These are phyloP conservation scores for Boletellus ananas DNA, from an alignment of 768 basidiomycete species.

Conservation along the genomic window DNA sequence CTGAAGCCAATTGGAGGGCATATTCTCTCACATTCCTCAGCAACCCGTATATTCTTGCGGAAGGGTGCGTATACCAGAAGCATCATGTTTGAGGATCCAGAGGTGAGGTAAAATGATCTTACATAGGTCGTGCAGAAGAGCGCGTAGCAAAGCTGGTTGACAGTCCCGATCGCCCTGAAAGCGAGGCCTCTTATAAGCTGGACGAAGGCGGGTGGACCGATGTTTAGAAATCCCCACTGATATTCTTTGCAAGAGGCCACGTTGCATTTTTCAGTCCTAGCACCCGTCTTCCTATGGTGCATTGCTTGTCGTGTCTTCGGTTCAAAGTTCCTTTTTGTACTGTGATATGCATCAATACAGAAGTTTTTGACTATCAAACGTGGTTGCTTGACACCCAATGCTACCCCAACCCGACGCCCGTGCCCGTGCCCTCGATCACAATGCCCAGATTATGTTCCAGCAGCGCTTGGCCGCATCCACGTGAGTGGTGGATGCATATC, in stretches of 20 bases:
- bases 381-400: neutral
- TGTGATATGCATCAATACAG: neutral
- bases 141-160: constrained; percentile 89
- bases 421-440: too few relatives aligned
- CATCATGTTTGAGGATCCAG: neutral
- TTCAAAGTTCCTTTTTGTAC: neutral
- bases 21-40: constrained; percentile 84
- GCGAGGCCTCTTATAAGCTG: constrained; percentile 87
- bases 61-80: constrained; percentile 52
- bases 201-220: constrained; percentile 91
- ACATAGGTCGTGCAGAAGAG: constrained; percentile 79
- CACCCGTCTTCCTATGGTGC: too few relatives aligned
- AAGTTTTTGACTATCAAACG: neutral
- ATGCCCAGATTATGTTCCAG: too few relatives aligned
- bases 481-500: too few relatives aligned
- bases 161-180: constrained; percentile 85
- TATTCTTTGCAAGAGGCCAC: neutral
- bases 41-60: constrained; percentile 81
- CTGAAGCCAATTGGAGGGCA: constrained; percentile 90
- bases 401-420: neutral
- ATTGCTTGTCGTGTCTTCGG: too few relatives aligned
- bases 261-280: neutral
- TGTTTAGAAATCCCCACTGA: constrained; percentile 45
- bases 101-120: neutral
- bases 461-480: too few relatives aligned